Percentiles rank a stretch among this genome's conserved stretches.
Evolutionary conservation across 2,329 filamentous ascomycete species (phyloP).

Genomic region (Botrytis hyacinthi): DNA sequence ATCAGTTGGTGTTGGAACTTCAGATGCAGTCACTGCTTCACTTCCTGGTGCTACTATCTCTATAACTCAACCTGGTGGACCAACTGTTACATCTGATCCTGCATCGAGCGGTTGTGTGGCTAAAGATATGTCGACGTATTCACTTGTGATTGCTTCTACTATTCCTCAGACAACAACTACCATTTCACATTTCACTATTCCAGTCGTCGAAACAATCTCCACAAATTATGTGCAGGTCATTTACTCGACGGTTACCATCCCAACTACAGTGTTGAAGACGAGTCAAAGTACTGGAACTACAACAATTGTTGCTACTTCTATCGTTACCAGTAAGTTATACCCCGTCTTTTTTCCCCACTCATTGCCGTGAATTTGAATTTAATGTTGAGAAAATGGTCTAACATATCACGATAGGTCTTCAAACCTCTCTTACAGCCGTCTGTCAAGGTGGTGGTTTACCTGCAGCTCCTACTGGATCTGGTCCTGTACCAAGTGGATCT

Average conservation of each 20-base stretch:
- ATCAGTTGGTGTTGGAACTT: constrained; percentile 11
- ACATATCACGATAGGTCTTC: neutral
- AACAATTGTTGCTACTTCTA: constrained; percentile 5
- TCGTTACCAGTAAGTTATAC: neutral
- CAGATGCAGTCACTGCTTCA: neutral
- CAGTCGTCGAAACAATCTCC: constrained; percentile 6
- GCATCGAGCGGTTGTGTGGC: neutral
- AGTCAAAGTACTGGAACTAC: constrained; percentile 6
- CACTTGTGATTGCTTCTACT: neutral
- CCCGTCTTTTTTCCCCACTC: no score
- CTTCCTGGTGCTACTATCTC: neutral
- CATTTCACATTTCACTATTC: neutral
- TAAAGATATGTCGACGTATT: constrained; percentile 7
- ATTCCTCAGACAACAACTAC: neutral
- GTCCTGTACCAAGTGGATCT: neutral
- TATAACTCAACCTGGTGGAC: constrained; percentile 5
- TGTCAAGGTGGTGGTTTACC: neutral
- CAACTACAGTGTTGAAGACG: constrained; percentile 10
- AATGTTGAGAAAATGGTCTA: neutral
- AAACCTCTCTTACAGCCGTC: neutral
- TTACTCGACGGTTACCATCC: constrained; percentile 3
- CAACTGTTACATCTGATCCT: neutral
- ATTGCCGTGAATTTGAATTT: neutral
- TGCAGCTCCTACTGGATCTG: neutral
- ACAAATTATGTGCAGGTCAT: constrained; percentile 1